A percentile compares a stretch with the other conserved stretches of the same genome.
Conservation (phyloP, 1,139 yeast species). For the Blastobotrys serpentis region DNA sequence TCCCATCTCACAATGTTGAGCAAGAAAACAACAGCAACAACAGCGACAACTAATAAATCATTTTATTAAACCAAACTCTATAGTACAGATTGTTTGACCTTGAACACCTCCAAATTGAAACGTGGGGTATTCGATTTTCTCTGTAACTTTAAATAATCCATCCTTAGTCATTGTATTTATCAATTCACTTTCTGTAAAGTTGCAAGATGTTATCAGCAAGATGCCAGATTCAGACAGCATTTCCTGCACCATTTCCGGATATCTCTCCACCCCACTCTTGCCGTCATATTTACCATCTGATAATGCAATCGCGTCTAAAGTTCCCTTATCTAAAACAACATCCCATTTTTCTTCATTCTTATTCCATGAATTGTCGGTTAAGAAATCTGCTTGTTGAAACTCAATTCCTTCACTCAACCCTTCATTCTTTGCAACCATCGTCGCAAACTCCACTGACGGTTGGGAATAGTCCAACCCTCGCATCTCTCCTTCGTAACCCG, state of each 20-base stretch:
- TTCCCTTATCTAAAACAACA: slow-evolving; percentile 86
- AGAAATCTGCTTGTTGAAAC: slow-evolving; percentile 51
- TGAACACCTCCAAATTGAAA: slow-evolving; percentile 85
- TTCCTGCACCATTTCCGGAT: slow-evolving; percentile 59
- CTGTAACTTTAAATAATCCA: slow-evolving; percentile 54
- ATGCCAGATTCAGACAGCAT: slow-evolving; percentile 48
- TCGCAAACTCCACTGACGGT: slow-evolving; percentile 73
- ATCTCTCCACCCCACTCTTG: slow-evolving; percentile 57
- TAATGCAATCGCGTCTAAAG: slow-evolving; percentile 92
- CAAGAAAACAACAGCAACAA: neutral
- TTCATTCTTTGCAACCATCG: slow-evolving; percentile 50
- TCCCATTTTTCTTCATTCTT: slow-evolving; percentile 50
- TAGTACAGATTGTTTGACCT: slow-evolving; percentile 84
- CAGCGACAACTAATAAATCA: neutral
- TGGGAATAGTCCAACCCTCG: slow-evolving; percentile 86
- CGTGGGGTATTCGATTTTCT: slow-evolving; percentile 67
- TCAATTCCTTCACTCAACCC: slow-evolving; percentile 39
- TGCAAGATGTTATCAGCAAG: slow-evolving; percentile 87
- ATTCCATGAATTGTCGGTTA: slow-evolving; percentile 38
- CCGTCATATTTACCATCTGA: slow-evolving; percentile 55
- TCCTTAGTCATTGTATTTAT: slow-evolving; percentile 49
- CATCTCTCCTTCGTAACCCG: slow-evolving; percentile 49
- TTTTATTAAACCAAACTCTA: slow-evolving; percentile 40
- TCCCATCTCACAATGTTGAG: slow-evolving; percentile 23
- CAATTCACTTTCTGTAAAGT: slow-evolving; percentile 81